Evolutionary conservation across 2,329 filamentous ascomycete species (phyloP), one percentile per base, ranked within the genome.

Genomic region (Drechslerella coelobrocha): DNA sequence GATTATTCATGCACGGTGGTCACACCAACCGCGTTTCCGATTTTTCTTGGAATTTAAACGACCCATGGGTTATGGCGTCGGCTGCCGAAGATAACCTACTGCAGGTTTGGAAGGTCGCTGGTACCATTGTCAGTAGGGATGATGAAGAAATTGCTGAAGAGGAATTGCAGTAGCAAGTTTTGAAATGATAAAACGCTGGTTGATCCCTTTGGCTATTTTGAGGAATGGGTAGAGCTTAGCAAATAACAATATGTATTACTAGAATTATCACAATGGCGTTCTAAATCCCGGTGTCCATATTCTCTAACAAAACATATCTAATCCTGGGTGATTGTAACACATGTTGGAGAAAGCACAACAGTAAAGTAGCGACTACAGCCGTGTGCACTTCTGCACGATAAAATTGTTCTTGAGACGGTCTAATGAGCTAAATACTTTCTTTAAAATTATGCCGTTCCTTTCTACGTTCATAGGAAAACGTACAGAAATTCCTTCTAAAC

Each of bases 11-110:
- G 92, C 94, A 99, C 77, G 94, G 94, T 72, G 94, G 94, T 29
- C 95, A 99, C 81, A 99, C 94, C 9, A 97, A 97, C 80, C 89
- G 95, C 74, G 86, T 99, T 72, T 92, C 91, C 34, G 95, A 99
- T 80, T 99, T 99, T 77, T 93, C 89, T 80, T 99, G 93, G 93
- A 99, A 99, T 80, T 86, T 87, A 75, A 96, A 96, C 78, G 92
- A 97, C 76, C 92, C 93, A 2, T 99, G 95, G 95, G 86, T 97
- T 61, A 90, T 99, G 74, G 92, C 92, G 79, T 96, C 90, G 72
- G 92, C 94, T 14, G 94, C 93, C 0, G 95, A 99, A 78, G 94
- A 99, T 81, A 99, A 99, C 78, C 83, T 97, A 74, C 85, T 99
- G 73, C 94, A 99, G 80, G 90, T 97, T 75, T 97, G 90, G 90